Conservation (phyloP, 2,329 filamentous ascomycete genomes). For the Fusarium dlaminii region DNA sequence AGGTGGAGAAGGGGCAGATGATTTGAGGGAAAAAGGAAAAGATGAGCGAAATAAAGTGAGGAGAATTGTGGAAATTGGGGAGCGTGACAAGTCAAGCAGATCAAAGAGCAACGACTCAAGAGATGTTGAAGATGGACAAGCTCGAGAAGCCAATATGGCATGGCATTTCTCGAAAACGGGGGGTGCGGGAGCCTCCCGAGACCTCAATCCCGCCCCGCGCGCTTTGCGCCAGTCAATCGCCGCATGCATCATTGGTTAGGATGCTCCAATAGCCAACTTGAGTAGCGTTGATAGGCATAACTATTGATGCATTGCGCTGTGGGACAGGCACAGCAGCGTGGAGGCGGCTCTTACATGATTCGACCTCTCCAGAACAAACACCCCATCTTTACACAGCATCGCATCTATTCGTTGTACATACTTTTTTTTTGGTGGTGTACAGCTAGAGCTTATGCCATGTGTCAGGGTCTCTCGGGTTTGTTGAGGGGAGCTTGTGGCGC, state of each 20-base stretch:
- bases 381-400: background rate
- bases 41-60: background rate
- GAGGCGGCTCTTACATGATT: slow-evolving; percentile 19
- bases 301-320: slow-evolving; percentile 19
- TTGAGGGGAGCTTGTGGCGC: slow-evolving; percentile 19
- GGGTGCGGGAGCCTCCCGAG: slow-evolving; percentile 37
- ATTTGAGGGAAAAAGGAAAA: slow-evolving; percentile 4
- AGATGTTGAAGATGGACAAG: slow-evolving; percentile 8
- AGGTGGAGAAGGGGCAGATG: slow-evolving; percentile 11
- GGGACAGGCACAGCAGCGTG: slow-evolving; percentile 1
- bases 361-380: background rate
- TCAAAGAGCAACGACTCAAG: background rate
- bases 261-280: background rate
- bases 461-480: slow-evolving; percentile 2
- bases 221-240: slow-evolving; percentile 31
- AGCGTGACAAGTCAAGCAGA: background rate
- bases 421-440: slow-evolving; percentile 1
- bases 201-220: slow-evolving; percentile 33
- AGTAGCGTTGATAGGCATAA: slow-evolving; percentile 9
- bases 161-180: slow-evolving; percentile 24
- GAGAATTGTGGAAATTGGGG: background rate
- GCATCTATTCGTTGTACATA: background rate
- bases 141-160: slow-evolving; percentile 16
- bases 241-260: slow-evolving; percentile 23
- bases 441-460: slow-evolving; percentile 28